Conservation (phyloP, 116 monocot species). For the Papilionanthe hybrid region DNA sequence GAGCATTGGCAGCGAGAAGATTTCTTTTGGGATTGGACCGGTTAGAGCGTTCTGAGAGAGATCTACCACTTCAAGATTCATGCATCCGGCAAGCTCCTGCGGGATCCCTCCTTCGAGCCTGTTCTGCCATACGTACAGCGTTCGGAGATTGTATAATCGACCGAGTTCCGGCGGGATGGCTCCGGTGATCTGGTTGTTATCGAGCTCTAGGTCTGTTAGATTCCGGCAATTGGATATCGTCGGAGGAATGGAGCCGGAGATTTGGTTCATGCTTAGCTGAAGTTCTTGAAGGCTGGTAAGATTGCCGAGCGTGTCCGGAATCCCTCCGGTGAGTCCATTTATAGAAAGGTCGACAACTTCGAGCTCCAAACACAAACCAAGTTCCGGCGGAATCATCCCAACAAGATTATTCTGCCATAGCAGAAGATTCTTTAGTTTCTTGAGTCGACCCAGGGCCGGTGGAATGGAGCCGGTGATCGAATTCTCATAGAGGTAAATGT, state of each 20-base stretch:
- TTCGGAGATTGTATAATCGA: constrained; percentile 29
- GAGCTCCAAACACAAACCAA: constrained; percentile 43
- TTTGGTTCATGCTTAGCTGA: constrained; percentile 71
- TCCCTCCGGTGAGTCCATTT: constrained; percentile 59
- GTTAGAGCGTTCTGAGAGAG: constrained; percentile 74
- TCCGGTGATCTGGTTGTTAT: constrained; percentile 78
- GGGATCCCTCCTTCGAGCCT: constrained; percentile 58
- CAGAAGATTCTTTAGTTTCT: constrained; percentile 50
- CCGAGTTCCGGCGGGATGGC: constrained; percentile 62
- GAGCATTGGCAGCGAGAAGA: constrained; percentile 47
- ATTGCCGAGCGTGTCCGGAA: constrained; percentile 58
- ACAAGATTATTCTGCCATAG: constrained; percentile 87
- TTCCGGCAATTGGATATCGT: constrained; percentile 49
- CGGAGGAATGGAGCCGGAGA: constrained; percentile 70
- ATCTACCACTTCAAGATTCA: constrained; percentile 63
- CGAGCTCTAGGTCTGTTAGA: constrained; percentile 72
- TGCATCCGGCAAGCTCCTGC: constrained; percentile 46
- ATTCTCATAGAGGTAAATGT: constrained; percentile 83
- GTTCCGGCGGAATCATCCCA: constrained; percentile 67
- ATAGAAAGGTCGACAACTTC: constrained; percentile 57
- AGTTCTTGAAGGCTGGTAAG: constrained; percentile 58
- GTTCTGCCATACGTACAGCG: constrained; percentile 77
- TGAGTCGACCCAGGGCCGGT: constrained; percentile 35
- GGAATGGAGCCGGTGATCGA: constrained; percentile 68
- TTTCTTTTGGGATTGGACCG: constrained; percentile 49